Evolutionary conservation across 768 basidiomycete genomes (phyloP), one percentile per base, ranked within the genome.

Genomic region (Suillus placidus): DNA sequence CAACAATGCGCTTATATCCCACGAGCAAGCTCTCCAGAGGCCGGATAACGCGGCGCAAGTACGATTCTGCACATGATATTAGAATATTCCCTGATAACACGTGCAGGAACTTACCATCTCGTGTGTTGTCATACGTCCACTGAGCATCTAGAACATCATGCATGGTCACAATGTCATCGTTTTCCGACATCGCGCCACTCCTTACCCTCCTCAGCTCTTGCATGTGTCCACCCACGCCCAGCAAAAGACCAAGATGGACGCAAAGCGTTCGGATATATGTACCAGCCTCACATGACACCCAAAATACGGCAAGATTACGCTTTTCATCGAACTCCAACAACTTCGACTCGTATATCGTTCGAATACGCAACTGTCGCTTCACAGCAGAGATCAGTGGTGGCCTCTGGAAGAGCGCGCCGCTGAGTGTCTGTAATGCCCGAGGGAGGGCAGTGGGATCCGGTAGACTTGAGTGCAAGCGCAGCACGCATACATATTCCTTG

Each of bases 141-240:
- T 99, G 97, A 14, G 97, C 97, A 77, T 99, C 97, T 80, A 99
- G 81, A 35, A 99, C 97, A 76, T 99, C 97, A 80, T 99, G 97
- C 97, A 99, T 99, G 26, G 97, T 96, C 66, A 99, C 97, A 73
- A 98, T 95, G 71, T 95, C 95, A 75, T 99, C 97, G 75, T 94
- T 95, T 81, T 99, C 97, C 58, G 92, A 93, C 87, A 98, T 90
- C 58, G 96, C 97, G 72, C 97, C 97, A 75, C 91, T 94, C 69
- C 97, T 83, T 16, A 99, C 97, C 71, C 97, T 83, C 71, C 97
- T 85, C 65, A 99, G 85, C 77, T 99, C 97, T 80, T 99, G 97
- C 97, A 99, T 99, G 79, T 99, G 97, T n/a, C 96, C 97, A 30
- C 97, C 97, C 35, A 99, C 97, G 67, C 97, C 97, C 43, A 98